Conservation (phyloP, 352 stramenopile species). For the Phytophthora meadii region DNA sequence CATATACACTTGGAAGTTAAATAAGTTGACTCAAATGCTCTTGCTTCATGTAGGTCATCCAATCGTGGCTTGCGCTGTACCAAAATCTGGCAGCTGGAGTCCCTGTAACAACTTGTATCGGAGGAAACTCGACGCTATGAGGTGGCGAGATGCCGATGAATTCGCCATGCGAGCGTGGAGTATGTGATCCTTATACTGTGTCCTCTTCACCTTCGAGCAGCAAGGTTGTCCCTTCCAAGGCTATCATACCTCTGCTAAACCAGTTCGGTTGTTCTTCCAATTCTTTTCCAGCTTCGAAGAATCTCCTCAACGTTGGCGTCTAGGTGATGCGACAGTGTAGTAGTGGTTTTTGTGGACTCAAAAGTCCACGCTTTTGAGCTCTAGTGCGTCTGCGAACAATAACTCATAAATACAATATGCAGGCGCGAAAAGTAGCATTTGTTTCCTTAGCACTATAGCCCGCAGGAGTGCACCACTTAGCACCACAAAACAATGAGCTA, state of each 20-base stretch:
- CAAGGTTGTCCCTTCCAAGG: constrained; percentile 29
- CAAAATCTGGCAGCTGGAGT: constrained; percentile 44
- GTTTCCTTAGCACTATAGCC: constrained; percentile 11
- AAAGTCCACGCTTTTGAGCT: constrained; percentile 23
- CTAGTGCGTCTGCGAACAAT: constrained; percentile 24
- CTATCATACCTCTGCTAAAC: constrained; percentile 13
- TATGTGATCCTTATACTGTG: constrained; percentile 5
- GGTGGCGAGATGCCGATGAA: constrained; percentile 1
- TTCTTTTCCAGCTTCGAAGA: constrained; percentile 8
- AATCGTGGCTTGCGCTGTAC: constrained; percentile 54
- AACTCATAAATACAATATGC: constrained; percentile 30
- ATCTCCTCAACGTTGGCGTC: constrained; percentile 12
- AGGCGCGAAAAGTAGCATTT: constrained; percentile 20
- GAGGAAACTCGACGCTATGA: constrained; percentile 24
- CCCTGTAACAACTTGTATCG: constrained; percentile 35
- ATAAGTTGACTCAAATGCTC: constrained; percentile 8
- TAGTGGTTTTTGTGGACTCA: constrained; percentile 21
- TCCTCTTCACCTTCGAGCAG: constrained; percentile 15
- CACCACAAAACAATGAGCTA: constrained; percentile 21
- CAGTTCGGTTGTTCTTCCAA: constrained; percentile 15
- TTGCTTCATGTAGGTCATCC: constrained; percentile 37
- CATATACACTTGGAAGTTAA: neutral
- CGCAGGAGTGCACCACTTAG: constrained; percentile 5
- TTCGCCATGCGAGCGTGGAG: constrained; percentile 8
- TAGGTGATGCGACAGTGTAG: constrained; percentile 22